Evolutionary conservation across 768 basidiomycete species (phyloP).

Genomic region (Zangia roseola): DNA sequence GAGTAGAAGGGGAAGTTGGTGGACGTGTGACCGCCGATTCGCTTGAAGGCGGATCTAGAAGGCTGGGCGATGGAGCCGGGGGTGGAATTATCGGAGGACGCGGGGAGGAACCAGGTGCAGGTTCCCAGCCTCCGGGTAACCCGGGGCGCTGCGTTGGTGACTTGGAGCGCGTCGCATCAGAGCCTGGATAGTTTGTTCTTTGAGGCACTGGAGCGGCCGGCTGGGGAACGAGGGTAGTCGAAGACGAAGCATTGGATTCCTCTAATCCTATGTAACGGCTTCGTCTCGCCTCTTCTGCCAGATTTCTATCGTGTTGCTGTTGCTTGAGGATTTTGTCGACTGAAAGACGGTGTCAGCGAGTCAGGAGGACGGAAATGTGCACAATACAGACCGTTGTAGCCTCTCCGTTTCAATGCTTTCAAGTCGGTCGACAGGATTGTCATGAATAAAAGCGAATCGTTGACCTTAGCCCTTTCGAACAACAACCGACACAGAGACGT

Average conservation of each 20-base stretch:
- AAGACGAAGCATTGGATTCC: slow-evolving; percentile 2
- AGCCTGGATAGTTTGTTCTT: slow-evolving; percentile 1
- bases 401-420: slow-evolving; percentile 73
- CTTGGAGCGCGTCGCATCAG: slow-evolving; percentile 11
- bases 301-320: slow-evolving; percentile 66
- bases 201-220: slow-evolving; percentile 15
- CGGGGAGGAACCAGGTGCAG: slow-evolving; percentile 13
- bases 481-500: slow-evolving; percentile 77
- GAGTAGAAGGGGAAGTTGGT: background rate
- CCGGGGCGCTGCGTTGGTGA: slow-evolving; percentile 20
- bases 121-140: slow-evolving; percentile 25
- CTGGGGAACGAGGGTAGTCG: slow-evolving; percentile 7
- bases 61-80: background rate
- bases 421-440: slow-evolving; percentile 93
- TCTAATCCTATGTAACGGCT: slow-evolving; percentile 25
- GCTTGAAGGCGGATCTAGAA: slow-evolving; percentile 6
- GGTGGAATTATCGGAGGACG: slow-evolving; percentile 2
- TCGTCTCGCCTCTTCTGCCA: slow-evolving; percentile 45
- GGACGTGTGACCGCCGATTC: slow-evolving; percentile 1
- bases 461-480: slow-evolving; percentile 75
- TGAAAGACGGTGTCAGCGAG: slow-evolving; percentile 24
- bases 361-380: slow-evolving; percentile 7
- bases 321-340: slow-evolving; percentile 91
- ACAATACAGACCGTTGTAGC: slow-evolving; percentile 68
- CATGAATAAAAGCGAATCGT: slow-evolving; percentile 88